Evolutionary conservation across 2,329 filamentous ascomycete species (phyloP).

Genomic region (Alternaria sp.): DNA sequence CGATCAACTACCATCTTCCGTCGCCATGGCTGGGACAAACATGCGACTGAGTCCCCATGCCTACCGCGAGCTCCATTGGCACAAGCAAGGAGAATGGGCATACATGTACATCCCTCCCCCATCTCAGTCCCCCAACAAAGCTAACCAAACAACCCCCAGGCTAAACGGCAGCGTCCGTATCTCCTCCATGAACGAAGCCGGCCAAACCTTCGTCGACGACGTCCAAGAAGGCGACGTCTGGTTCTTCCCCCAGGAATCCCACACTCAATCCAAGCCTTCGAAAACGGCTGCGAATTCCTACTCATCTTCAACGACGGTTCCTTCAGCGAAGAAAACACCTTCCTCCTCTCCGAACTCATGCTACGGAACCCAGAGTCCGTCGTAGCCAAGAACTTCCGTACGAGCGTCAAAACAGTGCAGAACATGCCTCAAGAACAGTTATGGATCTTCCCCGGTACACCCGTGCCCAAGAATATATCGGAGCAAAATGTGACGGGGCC

Average conservation of each 20-base stretch:
- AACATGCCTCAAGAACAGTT: conserved; percentile 48
- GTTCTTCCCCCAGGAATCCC: conserved; percentile 47
- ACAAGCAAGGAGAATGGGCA: conserved; percentile 61
- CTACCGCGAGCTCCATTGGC: conserved; percentile 70
- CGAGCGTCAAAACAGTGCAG: conserved; percentile 45
- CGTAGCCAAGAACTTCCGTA: conserved; percentile 53
- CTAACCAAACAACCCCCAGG: background rate
- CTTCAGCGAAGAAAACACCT: conserved; percentile 66
- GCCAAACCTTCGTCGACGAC: conserved; percentile 51
- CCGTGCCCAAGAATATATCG: conserved; percentile 44
- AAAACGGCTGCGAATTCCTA: conserved; percentile 56
- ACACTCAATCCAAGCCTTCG: conserved; percentile 60
- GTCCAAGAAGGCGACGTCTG: conserved; percentile 50
- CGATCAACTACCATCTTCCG: conserved; percentile 48
- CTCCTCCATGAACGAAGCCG: conserved; percentile 59
- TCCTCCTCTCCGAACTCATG: conserved; percentile 63
- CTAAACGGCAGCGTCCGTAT: conserved; percentile 60
- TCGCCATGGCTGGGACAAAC: conserved; percentile 52
- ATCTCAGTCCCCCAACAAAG: too few relatives aligned
- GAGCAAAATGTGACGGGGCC: conserved; percentile 55
- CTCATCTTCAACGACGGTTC: conserved; percentile 63
- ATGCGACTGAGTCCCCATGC: conserved; percentile 54
- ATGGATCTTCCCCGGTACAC: conserved; percentile 53
- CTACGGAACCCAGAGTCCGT: conserved; percentile 51
- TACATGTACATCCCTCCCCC: conserved; percentile 44